Evolutionary conservation across 1,284 basidiomycete genomes (phyloP), one percentile per base, ranked within the genome.

Genomic region (Malassezia globosa): DNA sequence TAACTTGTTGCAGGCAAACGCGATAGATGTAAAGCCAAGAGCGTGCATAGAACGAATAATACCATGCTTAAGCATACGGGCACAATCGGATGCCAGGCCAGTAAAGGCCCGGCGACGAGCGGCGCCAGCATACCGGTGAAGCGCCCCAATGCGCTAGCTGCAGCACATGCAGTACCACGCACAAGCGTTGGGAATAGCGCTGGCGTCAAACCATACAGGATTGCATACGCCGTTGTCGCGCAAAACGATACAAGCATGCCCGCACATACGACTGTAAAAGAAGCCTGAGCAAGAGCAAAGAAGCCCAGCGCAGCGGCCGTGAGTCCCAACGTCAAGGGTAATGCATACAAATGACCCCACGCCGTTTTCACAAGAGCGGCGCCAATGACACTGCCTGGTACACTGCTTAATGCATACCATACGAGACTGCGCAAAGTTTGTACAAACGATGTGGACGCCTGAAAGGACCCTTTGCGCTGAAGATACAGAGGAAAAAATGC

Each of bases 401-500:
- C 39, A 10, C 59, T 57, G 14, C 63, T 62, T 45, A 64, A 41
- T 11, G 64, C 57, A 46, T 69, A 69, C 45, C 59, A 35, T 7
- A 67, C 54, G 36, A 60, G 60, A 39, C 63, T 60, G n/a, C 54
- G 18, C n/a, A n/a, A n/a, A n/a, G n/a, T n/a, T n/a, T n/a, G n/a
- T n/a, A n/a, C n/a, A n/a, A n/a, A n/a, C 51, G 62, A 43, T 0
- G 58, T 58, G 13, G 47, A 52, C 11, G 55, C 46, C 16, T 58
- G 19, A n/a, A n/a, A n/a, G n/a, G n/a, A n/a, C n/a, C n/a, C n/a
- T 10, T 33, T 43, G 21, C 41, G 27, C 50, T 60, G 53, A 14
- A 96, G 75, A 13, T 92, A 77, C 63, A 88, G 88, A 0, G 92
- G 92, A 18, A 95, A 77, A 72, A 84, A 96, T 11, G 94, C 88